Conservation (phyloP, 208 protist species). For the Wallacemonas collosoma region DNA sequence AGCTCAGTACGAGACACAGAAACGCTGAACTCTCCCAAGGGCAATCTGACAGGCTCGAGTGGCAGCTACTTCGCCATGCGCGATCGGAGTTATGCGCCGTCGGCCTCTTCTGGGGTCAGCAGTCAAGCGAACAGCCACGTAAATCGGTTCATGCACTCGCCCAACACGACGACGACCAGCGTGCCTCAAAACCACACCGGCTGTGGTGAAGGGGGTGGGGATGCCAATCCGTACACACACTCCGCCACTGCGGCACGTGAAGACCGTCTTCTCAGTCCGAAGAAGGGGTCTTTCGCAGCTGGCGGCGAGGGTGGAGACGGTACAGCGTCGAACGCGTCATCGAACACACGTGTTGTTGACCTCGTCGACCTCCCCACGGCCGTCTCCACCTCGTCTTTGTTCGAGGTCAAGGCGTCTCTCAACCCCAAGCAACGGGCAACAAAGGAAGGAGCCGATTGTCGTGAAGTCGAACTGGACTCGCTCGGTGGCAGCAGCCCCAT, state of each 20-base stretch:
- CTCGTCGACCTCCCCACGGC: not conserved
- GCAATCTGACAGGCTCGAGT: not conserved
- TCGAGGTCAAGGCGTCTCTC: not conserved
- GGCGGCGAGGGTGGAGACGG: no score
- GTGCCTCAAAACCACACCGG: not conserved
- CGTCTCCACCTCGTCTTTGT: not conserved
- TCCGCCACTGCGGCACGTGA: no score
- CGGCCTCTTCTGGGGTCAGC: not conserved
- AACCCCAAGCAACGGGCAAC: not conserved
- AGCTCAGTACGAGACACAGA: not conserved
- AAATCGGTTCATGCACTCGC: not conserved
- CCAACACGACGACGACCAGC: not conserved
- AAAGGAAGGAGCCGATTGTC: no score
- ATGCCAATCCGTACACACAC: no score
- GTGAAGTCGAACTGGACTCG: not conserved
- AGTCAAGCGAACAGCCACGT: not conserved
- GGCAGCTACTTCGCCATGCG: slow-evolving; percentile 15
- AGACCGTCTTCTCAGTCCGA: no score
- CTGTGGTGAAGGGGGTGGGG: not conserved
- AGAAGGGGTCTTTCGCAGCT: no score
- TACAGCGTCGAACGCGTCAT: no score
- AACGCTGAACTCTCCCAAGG: not conserved
- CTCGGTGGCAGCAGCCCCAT: not conserved
- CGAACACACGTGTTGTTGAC: not conserved
- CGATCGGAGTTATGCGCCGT: not conserved